Conservation (phyloP, 2,329 filamentous ascomycete species). For the Ascocoryne sarcoides region DNA sequence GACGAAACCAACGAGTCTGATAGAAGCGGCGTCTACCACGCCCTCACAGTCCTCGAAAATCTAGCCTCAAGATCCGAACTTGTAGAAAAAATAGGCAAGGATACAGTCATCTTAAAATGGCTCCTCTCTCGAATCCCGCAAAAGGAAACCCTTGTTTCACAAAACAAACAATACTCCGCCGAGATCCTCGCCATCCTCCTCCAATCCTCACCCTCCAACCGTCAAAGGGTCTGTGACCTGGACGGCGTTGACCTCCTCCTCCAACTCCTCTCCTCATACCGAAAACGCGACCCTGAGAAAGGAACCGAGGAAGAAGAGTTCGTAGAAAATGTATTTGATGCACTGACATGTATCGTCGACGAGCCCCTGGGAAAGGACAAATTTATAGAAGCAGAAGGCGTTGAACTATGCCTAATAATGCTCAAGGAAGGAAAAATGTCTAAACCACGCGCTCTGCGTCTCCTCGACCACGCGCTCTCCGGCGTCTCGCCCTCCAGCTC, state of each 20-base stretch:
- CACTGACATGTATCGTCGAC: conserved; percentile 71
- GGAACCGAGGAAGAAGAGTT: conserved; percentile 89
- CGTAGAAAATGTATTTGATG: conserved; percentile 88
- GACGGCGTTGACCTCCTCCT: conserved; percentile 74
- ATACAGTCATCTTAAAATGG: conserved; percentile 65
- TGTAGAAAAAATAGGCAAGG: conserved; percentile 62
- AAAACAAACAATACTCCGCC: conserved; percentile 93
- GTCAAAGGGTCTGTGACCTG: conserved; percentile 50
- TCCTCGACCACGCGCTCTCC: conserved; percentile 74
- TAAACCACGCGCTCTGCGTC: conserved; percentile 66
- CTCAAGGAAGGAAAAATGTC: conserved; percentile 79
- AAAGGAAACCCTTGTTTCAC: conserved; percentile 59
- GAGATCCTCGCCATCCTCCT: conserved; percentile 86
- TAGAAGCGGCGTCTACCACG: conserved; percentile 77
- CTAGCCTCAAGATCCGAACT: conserved; percentile 62
- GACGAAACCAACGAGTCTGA: conserved; percentile 71
- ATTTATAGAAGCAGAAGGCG: conserved; percentile 82
- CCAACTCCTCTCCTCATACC: conserved; percentile 75
- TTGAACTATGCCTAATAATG: conserved; percentile 89
- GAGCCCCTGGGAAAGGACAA: conserved; percentile 66
- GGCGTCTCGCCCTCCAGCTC: conserved; percentile 38
- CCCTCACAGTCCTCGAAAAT: conserved; percentile 76
- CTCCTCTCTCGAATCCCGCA: conserved; percentile 64
- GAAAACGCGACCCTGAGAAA: conserved; percentile 75
- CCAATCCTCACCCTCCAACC: conserved; percentile 62